A percentile compares a stretch with the other conserved stretches of the same genome.
phyloP scores from a whole-genome alignment of 164 flowering plant genomes.

The Platanus orientalis region DNA sequence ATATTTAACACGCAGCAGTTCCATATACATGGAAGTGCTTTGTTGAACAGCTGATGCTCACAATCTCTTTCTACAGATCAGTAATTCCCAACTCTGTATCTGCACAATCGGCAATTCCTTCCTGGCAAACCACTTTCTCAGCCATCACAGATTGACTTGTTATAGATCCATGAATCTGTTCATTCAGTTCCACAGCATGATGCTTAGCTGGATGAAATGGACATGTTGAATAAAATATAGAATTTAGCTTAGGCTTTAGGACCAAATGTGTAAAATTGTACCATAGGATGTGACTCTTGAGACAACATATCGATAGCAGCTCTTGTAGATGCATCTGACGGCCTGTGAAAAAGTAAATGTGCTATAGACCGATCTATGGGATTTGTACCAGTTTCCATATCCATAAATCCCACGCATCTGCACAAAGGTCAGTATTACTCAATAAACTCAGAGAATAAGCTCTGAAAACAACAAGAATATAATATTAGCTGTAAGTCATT shows the following conservation, averaged over 20 bases:
- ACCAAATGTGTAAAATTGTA: slow-evolving; percentile 21
- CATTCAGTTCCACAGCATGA: slow-evolving; percentile 10
- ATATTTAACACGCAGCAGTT: slow-evolving; percentile 16
- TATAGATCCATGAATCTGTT: slow-evolving; percentile 32
- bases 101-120: slow-evolving; percentile 18
- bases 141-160: slow-evolving; percentile 24
- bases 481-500: neutral
- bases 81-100: slow-evolving; percentile 21
- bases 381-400: slow-evolving; percentile 80
- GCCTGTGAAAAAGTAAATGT: slow-evolving; percentile 71
- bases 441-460: neutral
- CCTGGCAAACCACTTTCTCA: slow-evolving; percentile 28
- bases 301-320: slow-evolving; percentile 27
- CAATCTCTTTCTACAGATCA: slow-evolving; percentile 13
- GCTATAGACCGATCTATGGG: slow-evolving; percentile 89
- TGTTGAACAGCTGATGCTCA: slow-evolving; percentile 5
- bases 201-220: slow-evolving; percentile 4
- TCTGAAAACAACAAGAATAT: neutral
- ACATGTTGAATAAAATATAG: neutral
- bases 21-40: slow-evolving; percentile 5
- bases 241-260: neutral
- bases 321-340: slow-evolving; percentile 35
- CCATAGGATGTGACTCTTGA: slow-evolving; percentile 35
- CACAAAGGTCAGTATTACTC: slow-evolving; percentile 5
- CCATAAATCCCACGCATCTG: slow-evolving; percentile 52